Base-by-base conservation (phyloP, 2,329 filamentous ascomycete species). In the Pseudogymnoascus sp. region DNA sequence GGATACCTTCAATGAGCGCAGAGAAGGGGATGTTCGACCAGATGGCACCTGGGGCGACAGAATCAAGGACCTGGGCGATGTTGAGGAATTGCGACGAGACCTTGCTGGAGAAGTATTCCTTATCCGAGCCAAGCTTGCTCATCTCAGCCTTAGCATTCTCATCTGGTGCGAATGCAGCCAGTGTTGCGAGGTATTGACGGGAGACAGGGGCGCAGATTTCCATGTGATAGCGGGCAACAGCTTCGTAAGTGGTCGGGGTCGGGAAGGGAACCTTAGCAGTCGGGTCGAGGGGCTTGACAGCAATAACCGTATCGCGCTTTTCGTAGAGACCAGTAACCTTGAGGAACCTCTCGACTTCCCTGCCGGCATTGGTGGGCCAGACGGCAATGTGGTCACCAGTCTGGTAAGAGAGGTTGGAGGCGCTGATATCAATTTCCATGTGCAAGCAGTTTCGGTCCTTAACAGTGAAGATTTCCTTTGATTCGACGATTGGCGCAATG, bases 231-330 rank as follows among this genome's bases (percentile, higher is more conserved):
- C 95, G 90, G 65, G 90, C 81, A 67, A 93, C 91, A 64, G 93
- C 89, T 77, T 98, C 93, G 77, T 93, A 98, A 2, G 95, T 99
- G 14, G 95, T 98, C 6, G 95, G 95, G 4, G 93, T 93, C 16
- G 96, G 96, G 81, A 99, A 98, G 6, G 95, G 95, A 53, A 99
- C 92, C 80, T 97, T 98, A 69, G 95, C 92, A 7, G 95, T 98
- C 46, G 93, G 87, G 77, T 99, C 96, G 41, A 97, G 85, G 64
- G 91, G 88, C 79, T 96, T 97, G 75, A 99, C 87, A 67, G 84
- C 87, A 75, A 99, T 87, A 63, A 98, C 93, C 1, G 82, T 82
- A 76, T 96, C 79, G 65, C 89, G 86, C 81, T 96, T 96, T 26
- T 86, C 82, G 60, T 81, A 78, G 41, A 97, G 84, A 66, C 86